Evolutionary conservation across 768 basidiomycete species (phyloP), one percentile per base, ranked within the genome.

Genomic region (Calvatia gigantea): DNA sequence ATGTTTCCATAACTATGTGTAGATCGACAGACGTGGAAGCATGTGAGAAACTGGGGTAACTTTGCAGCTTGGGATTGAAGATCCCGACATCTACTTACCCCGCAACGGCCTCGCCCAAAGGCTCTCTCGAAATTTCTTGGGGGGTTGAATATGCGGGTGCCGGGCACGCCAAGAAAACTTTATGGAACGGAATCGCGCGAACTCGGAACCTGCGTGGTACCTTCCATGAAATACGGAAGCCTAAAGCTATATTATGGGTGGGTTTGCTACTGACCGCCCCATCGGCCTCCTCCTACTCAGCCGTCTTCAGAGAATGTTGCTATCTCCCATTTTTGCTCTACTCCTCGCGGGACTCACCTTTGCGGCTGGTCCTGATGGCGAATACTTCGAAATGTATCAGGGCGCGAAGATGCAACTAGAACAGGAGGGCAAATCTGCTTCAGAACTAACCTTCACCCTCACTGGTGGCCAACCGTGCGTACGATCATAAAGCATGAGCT

Each of bases 391-490:
- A 7, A 39, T 51, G 25, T 51, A 51, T 29, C 38, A 41, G 23
- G 56, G 49, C 1, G 32, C 54, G n/a, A 50, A 11, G 23, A 23
- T 21, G 6, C 33, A 45, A 23, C n/a, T 45, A 14, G n/a, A 28
- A 15, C 41, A 57, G 2, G 19, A 31, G 21, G 35, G 51, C 28
- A 55, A 39, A 15, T 54, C 60, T 6, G 53, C 60, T 5, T 27
- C 15, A 4, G 54, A 61, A 3, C 53, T 61, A 12, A 27, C 42
- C 4, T 58, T 44, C 51, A 61, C 60, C 17, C 46, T 55, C 29
- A 50, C 57, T 17, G 57, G 57, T 32, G 60, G 60, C 15, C 28
- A 55, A 39, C 58, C 60, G 60, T 61, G 33, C 33, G 60, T 37
- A 50, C 4, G 11, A 27, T 15, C 23, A n/a, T n/a, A n/a, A n/a